Evolutionary conservation across 257 asterid species (phyloP), one percentile per base, ranked within the genome.

Genomic region (Jasminum sambac): DNA sequence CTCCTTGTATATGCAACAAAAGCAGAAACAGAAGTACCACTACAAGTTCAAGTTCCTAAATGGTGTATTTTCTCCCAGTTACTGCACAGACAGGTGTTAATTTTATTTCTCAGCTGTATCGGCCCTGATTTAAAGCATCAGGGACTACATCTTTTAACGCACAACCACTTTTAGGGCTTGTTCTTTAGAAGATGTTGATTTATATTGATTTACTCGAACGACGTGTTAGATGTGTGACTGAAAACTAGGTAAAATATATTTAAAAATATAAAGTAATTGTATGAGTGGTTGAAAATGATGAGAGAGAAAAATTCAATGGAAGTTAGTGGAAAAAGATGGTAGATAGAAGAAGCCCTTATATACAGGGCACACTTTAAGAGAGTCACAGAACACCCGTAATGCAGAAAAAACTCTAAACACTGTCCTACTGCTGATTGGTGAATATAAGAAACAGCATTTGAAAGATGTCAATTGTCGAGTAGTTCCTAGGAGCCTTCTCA

Each of bases 1-100:
- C 63, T 38, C 50, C 30, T 65, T 11, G 14, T 19, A 11, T 67
- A 5, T 67, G n/a, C 52, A 69, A 62, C 25, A 73, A 59, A 38
- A 59, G 66, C 67, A 58, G 65, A 72, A 79, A 46, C 44, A 39
- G 37, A 61, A 74, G 48, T 57, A 40, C 42, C 19, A 42, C 17
- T 40, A 66, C 48, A 73, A 64, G 44, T 36, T 4, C 17, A 68
- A 21, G 30, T 19, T 43, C n/a, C 26, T 12, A 55, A 61, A 50
- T 10, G 39, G 19, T 37, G 38, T 11, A 46, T 48, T 59, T 58
- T 34, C 62, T 43, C 57, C 12, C 66, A 8, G 44, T 42, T 44
- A 59, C 25, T 36, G 77, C 30, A 37, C 24, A 44, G 39, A 38
- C 40, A 12, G 14, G 38, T 19, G 44, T 38, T 55, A 55, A 14